phyloP scores from a whole-genome alignment of 2,329 filamentous ascomycete genomes.

The Lecanicillium sp. region DNA sequence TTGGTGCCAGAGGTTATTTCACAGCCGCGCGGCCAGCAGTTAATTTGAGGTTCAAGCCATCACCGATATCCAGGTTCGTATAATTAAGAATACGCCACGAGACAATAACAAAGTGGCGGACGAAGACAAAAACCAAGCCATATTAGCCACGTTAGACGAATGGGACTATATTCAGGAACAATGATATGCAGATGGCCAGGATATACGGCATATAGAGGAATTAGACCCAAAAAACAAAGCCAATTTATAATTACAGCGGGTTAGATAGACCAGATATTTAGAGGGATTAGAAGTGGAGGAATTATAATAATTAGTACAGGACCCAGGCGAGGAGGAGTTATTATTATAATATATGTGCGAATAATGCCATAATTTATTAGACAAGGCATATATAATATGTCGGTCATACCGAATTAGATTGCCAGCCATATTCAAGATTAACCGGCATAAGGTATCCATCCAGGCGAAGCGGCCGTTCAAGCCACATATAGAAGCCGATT shows the following conservation, averaged over 20 bases:
- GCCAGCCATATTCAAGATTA: not conserved
- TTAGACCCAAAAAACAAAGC: not conserved
- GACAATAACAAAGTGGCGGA: too few species aligned
- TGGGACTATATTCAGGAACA: too few species aligned
- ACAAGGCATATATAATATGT: not conserved
- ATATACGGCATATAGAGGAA: too few species aligned
- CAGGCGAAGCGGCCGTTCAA: not conserved
- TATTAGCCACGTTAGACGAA: too few species aligned
- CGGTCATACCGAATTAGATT: too few species aligned
- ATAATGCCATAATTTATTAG: not conserved
- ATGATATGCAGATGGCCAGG: too few species aligned
- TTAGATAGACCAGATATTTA: conserved; percentile 2
- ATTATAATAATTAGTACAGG: not conserved
- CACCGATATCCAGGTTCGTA: too few species aligned
- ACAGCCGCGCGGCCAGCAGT: too few species aligned
- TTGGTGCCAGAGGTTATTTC: too few species aligned
- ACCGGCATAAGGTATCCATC: not conserved
- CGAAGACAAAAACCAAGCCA: too few species aligned
- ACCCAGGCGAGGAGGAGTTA: not conserved
- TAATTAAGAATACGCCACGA: too few species aligned
- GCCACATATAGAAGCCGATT: not conserved
- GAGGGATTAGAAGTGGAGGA: not conserved
- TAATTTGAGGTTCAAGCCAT: too few species aligned
- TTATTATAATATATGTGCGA: not conserved
- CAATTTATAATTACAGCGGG: not conserved